Conservation (phyloP, 192 early-diverging fungal species). For the Gaertneriomyces sp. region DNA sequence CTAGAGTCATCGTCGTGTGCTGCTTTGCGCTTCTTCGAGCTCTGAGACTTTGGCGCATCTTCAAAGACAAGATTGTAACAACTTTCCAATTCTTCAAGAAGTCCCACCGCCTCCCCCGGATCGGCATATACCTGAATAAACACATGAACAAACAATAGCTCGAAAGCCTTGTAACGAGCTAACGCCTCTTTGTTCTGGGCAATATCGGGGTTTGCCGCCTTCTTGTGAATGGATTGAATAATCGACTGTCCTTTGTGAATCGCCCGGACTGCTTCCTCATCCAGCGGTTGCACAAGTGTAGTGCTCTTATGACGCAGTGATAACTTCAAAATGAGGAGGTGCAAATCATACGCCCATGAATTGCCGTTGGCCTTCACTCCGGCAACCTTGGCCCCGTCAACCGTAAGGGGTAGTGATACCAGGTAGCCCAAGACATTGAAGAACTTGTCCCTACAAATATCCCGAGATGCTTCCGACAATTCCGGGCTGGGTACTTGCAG, state of each 20-base stretch:
- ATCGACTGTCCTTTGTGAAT: constrained; percentile 39
- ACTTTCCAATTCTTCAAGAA: constrained; percentile 67
- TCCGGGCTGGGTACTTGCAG: constrained; percentile 49
- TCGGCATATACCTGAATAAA: constrained; percentile 63
- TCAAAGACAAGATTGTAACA: constrained; percentile 69
- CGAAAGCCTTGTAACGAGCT: constrained; percentile 64
- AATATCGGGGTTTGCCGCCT: constrained; percentile 5
- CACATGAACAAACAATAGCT: constrained; percentile 68
- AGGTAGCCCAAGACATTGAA: constrained; percentile 68
- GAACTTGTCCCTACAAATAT: constrained; percentile 60
- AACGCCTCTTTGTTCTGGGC: constrained; percentile 34
- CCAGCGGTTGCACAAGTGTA: constrained; percentile 24
- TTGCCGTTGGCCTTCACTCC: constrained; percentile 58
- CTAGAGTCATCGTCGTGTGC: constrained; percentile 35
- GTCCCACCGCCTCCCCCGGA: constrained; percentile 58
- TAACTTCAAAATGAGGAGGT: constrained; percentile 46
- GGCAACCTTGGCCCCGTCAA: constrained; percentile 31
- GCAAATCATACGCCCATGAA: constrained; percentile 57
- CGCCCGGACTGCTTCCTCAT: constrained; percentile 38
- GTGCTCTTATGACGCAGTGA: constrained; percentile 16
- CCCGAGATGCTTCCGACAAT: constrained; percentile 53
- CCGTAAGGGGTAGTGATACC: constrained; percentile 47
- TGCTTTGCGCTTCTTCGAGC: constrained; percentile 13
- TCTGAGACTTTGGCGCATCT: constrained; percentile 38
- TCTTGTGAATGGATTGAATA: constrained; percentile 36